A percentile compares a stretch with the other conserved stretches of the same genome.
phyloP scores from a whole-genome alignment of 108 stramenopile genomes.

The Pseudonitzschia delicatissima region DNA sequence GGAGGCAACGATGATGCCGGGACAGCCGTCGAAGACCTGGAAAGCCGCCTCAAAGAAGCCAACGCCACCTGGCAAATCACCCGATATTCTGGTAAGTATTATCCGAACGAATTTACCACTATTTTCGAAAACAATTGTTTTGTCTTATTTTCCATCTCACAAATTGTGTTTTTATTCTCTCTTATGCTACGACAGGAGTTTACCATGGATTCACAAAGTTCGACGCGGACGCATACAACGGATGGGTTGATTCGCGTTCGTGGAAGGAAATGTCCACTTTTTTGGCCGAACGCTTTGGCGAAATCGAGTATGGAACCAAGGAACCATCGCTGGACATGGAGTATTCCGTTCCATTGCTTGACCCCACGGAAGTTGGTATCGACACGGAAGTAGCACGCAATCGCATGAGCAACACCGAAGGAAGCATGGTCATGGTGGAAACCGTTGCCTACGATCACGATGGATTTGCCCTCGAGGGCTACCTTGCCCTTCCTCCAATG shows the following conservation, averaged over 20 bases:
- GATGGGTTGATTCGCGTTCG: slow-evolving; percentile 40
- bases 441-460: slow-evolving; percentile 20
- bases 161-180: no score
- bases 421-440: no score
- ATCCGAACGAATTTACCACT: background rate
- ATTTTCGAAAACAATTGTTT: background rate
- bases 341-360: background rate
- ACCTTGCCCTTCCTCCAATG: slow-evolving; percentile 6
- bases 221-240: slow-evolving; percentile 27
- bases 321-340: slow-evolving; percentile 1
- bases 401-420: background rate
- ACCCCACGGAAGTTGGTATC: background rate
- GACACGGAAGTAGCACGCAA: background rate
- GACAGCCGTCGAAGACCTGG: slow-evolving; percentile 25
- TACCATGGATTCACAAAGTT: slow-evolving; percentile 45
- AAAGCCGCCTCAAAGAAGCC: slow-evolving; percentile 20
- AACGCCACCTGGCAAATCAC: slow-evolving; percentile 43
- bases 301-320: slow-evolving; percentile 2
- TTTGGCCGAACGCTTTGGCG: slow-evolving; percentile 28
- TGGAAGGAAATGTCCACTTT: slow-evolving; percentile 37
- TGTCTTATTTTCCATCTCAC: background rate
- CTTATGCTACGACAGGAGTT: slow-evolving; percentile 12
- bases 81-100: slow-evolving; percentile 27
- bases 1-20: slow-evolving; percentile 39
- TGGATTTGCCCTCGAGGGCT: slow-evolving; percentile 14